Base-by-base conservation (phyloP, 129 eudicot genomes). In the Silybum marianum region DNA sequence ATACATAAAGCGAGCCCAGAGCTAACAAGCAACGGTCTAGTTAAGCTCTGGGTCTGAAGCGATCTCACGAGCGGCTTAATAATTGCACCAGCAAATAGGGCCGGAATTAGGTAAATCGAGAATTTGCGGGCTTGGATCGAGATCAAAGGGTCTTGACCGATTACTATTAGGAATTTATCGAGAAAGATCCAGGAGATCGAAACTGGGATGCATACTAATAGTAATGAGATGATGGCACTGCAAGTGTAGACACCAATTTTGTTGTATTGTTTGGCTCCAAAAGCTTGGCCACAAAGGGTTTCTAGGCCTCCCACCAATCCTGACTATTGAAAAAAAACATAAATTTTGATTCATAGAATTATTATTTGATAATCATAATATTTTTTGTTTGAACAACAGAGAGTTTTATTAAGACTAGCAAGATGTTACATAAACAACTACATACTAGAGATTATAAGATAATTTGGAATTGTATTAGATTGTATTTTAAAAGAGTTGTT, bases 231-330 rank as follows among this genome's bases (percentile, higher is more conserved):
- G 3, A 89, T 88, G 28, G 89, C 96, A 36, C 89, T 88, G 40
- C 75, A 87, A 36, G 92, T 87, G 71, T 86, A 88, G 22, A 77
- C 71, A 21, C 96, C 92, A 24, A 93, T 81, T 87, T 81, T 90
- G 34, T 74, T 32, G 60, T 82, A 83, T 75, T 93, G 93, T 69
- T 83, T 76, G 73, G 97, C 97, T 74, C 97, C 97, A 74, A 78
- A 86, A 46, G 97, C 97, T 85, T 93, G 97, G 48, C 97, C 97
- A 77, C 91, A 90, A 62, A 93, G 87, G 44, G 97, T 93, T 82
- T 93, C 96, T 65, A 93, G 14, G 19, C 90, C 97, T 75, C 96
- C 86, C 69, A 88, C 94, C 83, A 93, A 81, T 24, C 96, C 97
- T 63, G 89, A 90, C 97, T 93, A 86, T 78, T 58, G 10, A 58